These are phyloP conservation scores for Aegilops sharonensis DNA, from an alignment of 176 grass and related monocot genomes.

Conservation along the genomic window DNA sequence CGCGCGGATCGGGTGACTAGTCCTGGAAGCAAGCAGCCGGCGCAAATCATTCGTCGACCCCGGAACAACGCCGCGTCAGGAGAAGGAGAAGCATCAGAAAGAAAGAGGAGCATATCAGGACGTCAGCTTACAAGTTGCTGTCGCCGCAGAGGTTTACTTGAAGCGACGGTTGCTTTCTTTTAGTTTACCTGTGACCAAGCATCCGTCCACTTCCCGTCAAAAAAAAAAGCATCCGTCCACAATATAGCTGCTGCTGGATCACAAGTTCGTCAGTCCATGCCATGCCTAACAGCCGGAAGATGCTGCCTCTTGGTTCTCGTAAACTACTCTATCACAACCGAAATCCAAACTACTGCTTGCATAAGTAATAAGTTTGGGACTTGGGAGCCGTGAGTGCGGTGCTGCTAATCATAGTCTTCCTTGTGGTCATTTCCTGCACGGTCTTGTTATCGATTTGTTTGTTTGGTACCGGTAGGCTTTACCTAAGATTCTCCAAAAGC, in stretches of 20 bases:
- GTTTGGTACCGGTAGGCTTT: not conserved
- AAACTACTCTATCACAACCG: not conserved
- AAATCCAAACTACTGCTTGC: too few species aligned
- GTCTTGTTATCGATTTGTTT: not conserved
- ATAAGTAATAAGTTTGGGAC: too few species aligned
- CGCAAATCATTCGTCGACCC: not conserved
- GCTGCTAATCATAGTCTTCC: not conserved
- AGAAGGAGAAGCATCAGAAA: not conserved
- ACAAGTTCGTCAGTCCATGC: not conserved
- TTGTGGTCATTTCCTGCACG: not conserved
- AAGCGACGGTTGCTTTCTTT: slow-evolving; percentile 7
- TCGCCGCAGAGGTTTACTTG: slow-evolving; percentile 4
- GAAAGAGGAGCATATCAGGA: not conserved
- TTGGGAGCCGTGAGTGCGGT: too few species aligned
- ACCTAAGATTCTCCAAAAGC: not conserved
- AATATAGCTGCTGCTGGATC: not conserved
- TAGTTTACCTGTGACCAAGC: not conserved
- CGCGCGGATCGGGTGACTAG: slow-evolving; percentile 15
- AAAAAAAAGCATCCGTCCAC: not conserved
- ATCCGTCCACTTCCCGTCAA: not conserved
- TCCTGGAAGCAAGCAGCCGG: not conserved
- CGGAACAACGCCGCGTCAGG: not conserved
- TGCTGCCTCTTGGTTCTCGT: not conserved
- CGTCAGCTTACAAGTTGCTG: not conserved
- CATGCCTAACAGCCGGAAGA: not conserved